These are phyloP conservation scores for Keithomyces neogunnii DNA, from an alignment of 2,329 filamentous ascomycete species.

Conservation along the genomic window DNA sequence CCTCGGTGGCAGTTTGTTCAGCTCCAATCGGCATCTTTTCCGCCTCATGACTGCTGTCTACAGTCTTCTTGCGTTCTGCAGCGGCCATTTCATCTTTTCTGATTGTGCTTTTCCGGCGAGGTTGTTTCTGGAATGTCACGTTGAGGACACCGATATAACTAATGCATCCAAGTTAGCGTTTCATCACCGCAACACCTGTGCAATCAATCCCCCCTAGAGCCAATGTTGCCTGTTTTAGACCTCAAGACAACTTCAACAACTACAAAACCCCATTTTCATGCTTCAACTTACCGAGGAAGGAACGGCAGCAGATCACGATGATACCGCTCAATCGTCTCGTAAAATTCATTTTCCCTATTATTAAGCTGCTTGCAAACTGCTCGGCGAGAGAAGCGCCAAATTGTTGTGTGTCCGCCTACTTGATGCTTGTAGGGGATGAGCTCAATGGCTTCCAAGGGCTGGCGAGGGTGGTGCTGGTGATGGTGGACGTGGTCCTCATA, in stretches of 20 bases:
- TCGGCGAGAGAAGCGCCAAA: constrained; percentile 90
- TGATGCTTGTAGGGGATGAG: constrained; percentile 96
- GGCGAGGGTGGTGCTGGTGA: constrained; percentile 40
- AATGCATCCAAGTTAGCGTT: constrained; percentile 4
- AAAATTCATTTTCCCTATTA: constrained; percentile 97
- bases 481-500: constrained; percentile 43
- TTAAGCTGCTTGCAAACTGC: constrained; percentile 98
- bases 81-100: constrained; percentile 38
- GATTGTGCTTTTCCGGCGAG: constrained; percentile 53
- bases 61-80: constrained; percentile 27
- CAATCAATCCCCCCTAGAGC: too few relatives aligned
- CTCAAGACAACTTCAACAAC: too few relatives aligned
- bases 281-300: constrained; percentile 61
- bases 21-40: constrained; percentile 3
- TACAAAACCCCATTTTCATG: too few relatives aligned
- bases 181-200: background rate
- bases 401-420: constrained; percentile 90
- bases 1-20: background rate
- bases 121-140: constrained; percentile 83
- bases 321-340: constrained; percentile 86
- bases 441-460: constrained; percentile 82
- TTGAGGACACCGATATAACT: constrained; percentile 97
- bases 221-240: too few relatives aligned
- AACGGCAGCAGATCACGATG: constrained; percentile 88
- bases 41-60: constrained; percentile 15